Conservation (phyloP, 2,329 filamentous ascomycete species). For the Colletotrichum lini region DNA sequence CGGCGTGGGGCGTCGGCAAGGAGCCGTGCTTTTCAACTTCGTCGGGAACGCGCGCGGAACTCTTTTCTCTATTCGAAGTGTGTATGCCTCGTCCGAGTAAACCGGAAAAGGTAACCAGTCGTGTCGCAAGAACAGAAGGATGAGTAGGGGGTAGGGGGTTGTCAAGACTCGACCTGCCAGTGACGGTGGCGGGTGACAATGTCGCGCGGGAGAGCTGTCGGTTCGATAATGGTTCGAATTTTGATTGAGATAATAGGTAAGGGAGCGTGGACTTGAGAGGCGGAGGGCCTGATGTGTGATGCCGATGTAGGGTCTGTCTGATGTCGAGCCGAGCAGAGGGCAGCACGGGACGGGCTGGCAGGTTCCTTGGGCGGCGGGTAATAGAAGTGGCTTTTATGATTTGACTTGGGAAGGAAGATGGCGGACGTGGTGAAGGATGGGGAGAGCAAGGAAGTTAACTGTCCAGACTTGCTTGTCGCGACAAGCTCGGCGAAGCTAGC, state of each 20-base stretch:
- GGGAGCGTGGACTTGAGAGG: slow-evolving; percentile 41
- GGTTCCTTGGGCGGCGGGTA: slow-evolving; percentile 35
- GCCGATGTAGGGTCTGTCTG: slow-evolving; percentile 41
- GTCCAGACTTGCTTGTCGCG: slow-evolving; percentile 42
- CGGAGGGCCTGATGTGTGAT: slow-evolving; percentile 40
- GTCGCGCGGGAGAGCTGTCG: slow-evolving; percentile 21
- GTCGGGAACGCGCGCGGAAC: background rate
- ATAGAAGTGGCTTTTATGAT: slow-evolving; percentile 42
- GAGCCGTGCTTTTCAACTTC: slow-evolving; percentile 2
- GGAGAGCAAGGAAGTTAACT: slow-evolving; percentile 42
- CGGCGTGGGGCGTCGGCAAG: slow-evolving; percentile 14
- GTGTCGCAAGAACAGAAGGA: slow-evolving; percentile 8
- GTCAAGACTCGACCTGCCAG: slow-evolving; percentile 15
- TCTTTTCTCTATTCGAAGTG: background rate
- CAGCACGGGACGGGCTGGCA: slow-evolving; percentile 42
- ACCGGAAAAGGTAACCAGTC: background rate
- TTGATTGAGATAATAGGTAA: slow-evolving; percentile 39
- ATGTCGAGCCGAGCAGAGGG: slow-evolving; percentile 40
- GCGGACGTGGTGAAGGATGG: slow-evolving; percentile 37
- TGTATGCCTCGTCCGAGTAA: slow-evolving; percentile 18
- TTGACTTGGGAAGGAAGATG: slow-evolving; percentile 38
- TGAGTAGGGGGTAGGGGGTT: background rate
- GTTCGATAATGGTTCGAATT: slow-evolving; percentile 14
- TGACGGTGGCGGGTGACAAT: slow-evolving; percentile 25
- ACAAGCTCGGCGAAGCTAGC: slow-evolving; percentile 43